Conservation (phyloP, 768 basidiomycete genomes). For the Kwoniella sp. region DNA sequence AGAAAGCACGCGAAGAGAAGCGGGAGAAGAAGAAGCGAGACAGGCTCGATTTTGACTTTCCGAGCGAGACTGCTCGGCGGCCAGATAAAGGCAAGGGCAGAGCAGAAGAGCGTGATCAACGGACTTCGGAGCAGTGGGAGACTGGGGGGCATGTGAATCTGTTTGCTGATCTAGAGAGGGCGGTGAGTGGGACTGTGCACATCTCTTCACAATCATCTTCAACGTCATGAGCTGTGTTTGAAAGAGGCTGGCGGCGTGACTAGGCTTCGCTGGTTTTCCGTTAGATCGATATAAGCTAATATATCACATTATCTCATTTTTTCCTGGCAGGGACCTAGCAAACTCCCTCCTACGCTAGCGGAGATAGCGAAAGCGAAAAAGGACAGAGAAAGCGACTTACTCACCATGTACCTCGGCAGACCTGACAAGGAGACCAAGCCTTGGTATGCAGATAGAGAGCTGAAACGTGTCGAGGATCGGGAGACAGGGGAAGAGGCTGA, state of each 20-base stretch:
- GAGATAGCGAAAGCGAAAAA: conserved; percentile 48
- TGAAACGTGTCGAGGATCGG: conserved; percentile 51
- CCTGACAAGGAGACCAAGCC: conserved; percentile 56
- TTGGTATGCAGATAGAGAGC: conserved; percentile 55
- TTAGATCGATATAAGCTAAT: neutral
- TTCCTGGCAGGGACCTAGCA: conserved; percentile 2
- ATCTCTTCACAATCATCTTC: too few species aligned
- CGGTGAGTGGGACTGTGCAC: conserved; percentile 28
- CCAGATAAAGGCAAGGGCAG: conserved; percentile 26
- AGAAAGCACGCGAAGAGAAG: conserved; percentile 47
- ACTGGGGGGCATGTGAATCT: conserved; percentile 54
- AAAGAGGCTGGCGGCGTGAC: too few species aligned
- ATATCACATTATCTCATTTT: neutral
- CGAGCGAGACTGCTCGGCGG: conserved; percentile 33
- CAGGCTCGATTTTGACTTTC: conserved; percentile 54
- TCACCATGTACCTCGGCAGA: conserved; percentile 56
- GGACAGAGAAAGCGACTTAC: conserved; percentile 50
- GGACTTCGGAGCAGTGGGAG: conserved; percentile 35
- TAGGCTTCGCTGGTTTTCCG: too few species aligned
- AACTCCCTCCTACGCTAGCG: conserved; percentile 16
- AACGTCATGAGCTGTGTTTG: too few species aligned
- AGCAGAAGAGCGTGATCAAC: conserved; percentile 20
- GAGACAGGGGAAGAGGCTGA: conserved; percentile 54
- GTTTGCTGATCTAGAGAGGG: conserved; percentile 55
- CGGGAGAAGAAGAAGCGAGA: conserved; percentile 44